Base-by-base conservation (phyloP, 495 filamentous ascomycete genomes). In the Bryoglossum gracile region DNA sequence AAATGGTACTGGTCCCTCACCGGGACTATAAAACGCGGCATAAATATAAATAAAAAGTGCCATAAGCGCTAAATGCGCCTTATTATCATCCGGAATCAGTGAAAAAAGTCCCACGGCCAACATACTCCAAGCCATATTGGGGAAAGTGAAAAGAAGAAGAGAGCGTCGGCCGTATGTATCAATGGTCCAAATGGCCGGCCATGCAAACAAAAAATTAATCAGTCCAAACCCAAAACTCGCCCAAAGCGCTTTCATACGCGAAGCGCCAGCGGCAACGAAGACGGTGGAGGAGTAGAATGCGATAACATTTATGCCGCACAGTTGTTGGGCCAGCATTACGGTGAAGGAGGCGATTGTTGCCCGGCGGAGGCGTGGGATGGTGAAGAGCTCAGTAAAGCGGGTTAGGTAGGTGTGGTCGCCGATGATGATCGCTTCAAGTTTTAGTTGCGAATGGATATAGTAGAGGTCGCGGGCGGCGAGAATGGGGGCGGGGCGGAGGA, bases 241-340 rank as follows among this genome's bases (percentile, higher is more conserved):
- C 13, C 85, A 68, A 5, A 94, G 74, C 28, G 88, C 80, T 3
- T 71, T 60, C 43, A 70, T 74, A 13, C 74, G 64, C 43, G 30
- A 63, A 16, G 77, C 76, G 17, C 83, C 81, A 14, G 84, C 78
- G 1, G 85, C 53, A 5, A 60, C 56, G 68, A 91, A 91, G 41
- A 92, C 72, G 2, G 84, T 84, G 0, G 81, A 81, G 0, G 77
- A 83, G 65, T 92, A 95, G 71, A 91, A 92, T n/a, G 86, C 80
- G 28, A 90, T 85, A 62, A 91, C 84, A 67, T 85, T 86, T 60
- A 83, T 51, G 10, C 43, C 51, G 11, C 40, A 40, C 21, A 43
- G 24, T 3, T 43, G 43, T 3, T 35, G 38, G 3, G 79, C 80
- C 46, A 84, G 76, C 83, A 86, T 87, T 47, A 86, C 83, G 21